Evolutionary conservation across 2,329 filamentous ascomycete species (phyloP), one percentile per base, ranked within the genome.

Genomic region (Colletotrichum horii): DNA sequence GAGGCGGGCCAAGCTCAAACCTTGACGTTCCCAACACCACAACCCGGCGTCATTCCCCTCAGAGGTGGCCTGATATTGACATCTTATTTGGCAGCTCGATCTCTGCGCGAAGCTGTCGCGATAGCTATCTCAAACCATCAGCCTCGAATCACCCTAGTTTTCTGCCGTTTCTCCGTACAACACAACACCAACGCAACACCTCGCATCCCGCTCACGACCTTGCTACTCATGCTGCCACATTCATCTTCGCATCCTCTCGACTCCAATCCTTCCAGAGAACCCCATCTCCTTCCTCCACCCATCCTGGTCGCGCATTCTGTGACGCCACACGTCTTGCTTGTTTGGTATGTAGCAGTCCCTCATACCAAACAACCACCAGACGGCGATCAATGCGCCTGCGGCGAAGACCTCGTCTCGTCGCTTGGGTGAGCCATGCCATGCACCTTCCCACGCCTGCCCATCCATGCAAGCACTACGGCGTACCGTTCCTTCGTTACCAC

Each of bases 101-200:
- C 74, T 76, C 65, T 69, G n/a, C 65, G 61, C 43, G 22, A 76
- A 66, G 43, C 65, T 76, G 19, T 58, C 22, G 64, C 64, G n/a
- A 68, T 52, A 76, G 58, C 74, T 73, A 76, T 76, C 74, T 76
- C 70, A 76, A 74, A 76, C 74, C 34, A 74, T 69, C 56, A 73
- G 19, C 48, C 16, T 32, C 38, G 24, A 38, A 26, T 69, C 70
- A 26, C 58, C 64, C 43, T 43, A 67, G n/a, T 34, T 26, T 48
- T 24, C 38, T 52, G 36, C 26, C 38, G 26, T 32, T n/a, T 66
- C 64, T 66, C 28, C 64, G 38, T 52, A 48, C 19, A 19, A 36
- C 30, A 14, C 60, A 24, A 36, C 30, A 22, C 60, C 19, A n/a
- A 61, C 19, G 28, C 58, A 61, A 28, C 58, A 61, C 32, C 12